phyloP scores from a whole-genome alignment of 495 filamentous ascomycete species.

The Corynascus novoguineensis region DNA sequence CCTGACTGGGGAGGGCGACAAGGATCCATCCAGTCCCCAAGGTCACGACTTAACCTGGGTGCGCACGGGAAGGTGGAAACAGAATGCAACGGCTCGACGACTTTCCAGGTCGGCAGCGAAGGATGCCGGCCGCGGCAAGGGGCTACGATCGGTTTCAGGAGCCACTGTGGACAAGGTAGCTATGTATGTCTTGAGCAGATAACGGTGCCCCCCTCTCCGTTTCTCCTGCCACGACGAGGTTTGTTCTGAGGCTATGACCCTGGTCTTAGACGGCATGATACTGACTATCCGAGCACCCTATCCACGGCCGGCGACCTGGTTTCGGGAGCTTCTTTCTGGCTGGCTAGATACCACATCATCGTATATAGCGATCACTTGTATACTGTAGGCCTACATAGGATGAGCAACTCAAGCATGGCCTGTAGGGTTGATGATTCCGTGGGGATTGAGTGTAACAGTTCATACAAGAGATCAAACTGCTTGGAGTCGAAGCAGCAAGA shows the following conservation, averaged over 20 bases:
- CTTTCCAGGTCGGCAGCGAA: background rate
- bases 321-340: too few relatives aligned
- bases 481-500: background rate
- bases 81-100: background rate
- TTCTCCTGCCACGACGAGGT: too few relatives aligned
- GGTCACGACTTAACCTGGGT: background rate
- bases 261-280: too few relatives aligned
- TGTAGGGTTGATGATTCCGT: background rate
- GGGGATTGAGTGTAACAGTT: background rate
- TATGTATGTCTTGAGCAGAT: too few relatives aligned
- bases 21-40: background rate
- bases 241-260: too few relatives aligned
- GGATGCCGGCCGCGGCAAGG: slow-evolving; percentile 6
- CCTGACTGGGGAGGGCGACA: too few relatives aligned
- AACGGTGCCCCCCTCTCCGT: background rate
- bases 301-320: too few relatives aligned
- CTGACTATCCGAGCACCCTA: too few relatives aligned
- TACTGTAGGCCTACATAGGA: too few relatives aligned
- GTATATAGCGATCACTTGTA: too few relatives aligned
- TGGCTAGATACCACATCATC: too few relatives aligned
- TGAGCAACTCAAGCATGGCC: background rate
- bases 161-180: background rate
- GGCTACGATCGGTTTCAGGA: slow-evolving; percentile 11
- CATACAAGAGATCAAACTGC: background rate
- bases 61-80: slow-evolving; percentile 1